These are phyloP conservation scores for Neofusicoccum kwambonambiense DNA, from an alignment of 2,329 filamentous ascomycete species.

Conservation along the genomic window DNA sequence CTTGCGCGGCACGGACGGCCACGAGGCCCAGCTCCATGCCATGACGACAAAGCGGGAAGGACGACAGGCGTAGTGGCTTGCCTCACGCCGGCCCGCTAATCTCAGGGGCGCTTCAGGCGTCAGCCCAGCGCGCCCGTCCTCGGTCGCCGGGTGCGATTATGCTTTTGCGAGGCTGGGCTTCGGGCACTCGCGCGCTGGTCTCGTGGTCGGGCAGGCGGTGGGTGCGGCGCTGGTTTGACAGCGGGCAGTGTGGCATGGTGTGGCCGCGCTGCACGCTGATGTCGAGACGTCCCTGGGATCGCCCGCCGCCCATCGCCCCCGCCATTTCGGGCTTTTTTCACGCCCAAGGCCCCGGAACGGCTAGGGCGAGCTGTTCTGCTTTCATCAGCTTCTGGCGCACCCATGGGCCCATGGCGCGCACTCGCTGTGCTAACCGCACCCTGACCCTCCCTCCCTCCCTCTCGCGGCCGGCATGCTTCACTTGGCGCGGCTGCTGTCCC, in stretches of 20 bases:
- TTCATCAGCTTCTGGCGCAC: neutral
- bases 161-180: slow-evolving; percentile 10
- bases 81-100: slow-evolving; percentile 9
- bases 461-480: neutral
- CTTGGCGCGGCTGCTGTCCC: neutral
- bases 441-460: slow-evolving; percentile 1
- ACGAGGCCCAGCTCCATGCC: neutral
- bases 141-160: neutral
- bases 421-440: neutral
- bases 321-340: neutral
- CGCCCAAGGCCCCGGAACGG: neutral
- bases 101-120: slow-evolving; percentile 13
- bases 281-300: slow-evolving; percentile 2
- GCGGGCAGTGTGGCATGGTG: neutral
- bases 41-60: slow-evolving; percentile 7
- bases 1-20: neutral
- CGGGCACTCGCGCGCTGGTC: neutral
- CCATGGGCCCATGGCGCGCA: neutral
- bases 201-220: slow-evolving; percentile 2
- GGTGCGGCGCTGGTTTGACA: neutral
- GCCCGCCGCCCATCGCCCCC: neutral
- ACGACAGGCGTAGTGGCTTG: slow-evolving; percentile 3
- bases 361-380: neutral
- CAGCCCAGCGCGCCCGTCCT: slow-evolving; percentile 1
- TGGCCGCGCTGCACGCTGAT: neutral